Evolutionary conservation across 78 protist species (phyloP).

Genomic region (Tieghemostelium lacteum): DNA sequence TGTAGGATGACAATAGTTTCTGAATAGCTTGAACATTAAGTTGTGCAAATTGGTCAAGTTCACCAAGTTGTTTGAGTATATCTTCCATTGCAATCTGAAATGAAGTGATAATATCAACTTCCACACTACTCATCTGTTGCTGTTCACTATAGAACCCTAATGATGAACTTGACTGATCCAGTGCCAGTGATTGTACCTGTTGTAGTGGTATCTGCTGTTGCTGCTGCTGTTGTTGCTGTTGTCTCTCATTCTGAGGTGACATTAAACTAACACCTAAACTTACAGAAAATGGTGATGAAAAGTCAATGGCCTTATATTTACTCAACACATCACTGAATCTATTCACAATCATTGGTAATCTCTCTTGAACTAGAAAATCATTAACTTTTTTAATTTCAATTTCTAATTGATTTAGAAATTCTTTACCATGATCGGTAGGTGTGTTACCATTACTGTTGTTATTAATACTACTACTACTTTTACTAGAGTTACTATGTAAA

Average conservation of each 20-base stretch:
- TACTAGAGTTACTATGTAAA: not conserved
- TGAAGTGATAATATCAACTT: slow-evolving; percentile 30
- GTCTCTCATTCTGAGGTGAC: not conserved
- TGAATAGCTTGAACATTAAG: slow-evolving; percentile 60
- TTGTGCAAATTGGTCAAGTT: slow-evolving; percentile 53
- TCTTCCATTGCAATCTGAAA: slow-evolving; percentile 70
- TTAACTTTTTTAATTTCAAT: slow-evolving; percentile 44
- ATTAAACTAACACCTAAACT: slow-evolving; percentile 9
- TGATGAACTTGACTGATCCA: slow-evolving; percentile 28
- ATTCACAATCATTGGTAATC: slow-evolving; percentile 1
- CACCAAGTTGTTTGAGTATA: slow-evolving; percentile 56
- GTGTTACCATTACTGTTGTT: not conserved
- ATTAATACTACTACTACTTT: not conserved
- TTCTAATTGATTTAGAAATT: slow-evolving; percentile 23
- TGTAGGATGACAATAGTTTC: slow-evolving; percentile 30
- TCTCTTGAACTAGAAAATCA: slow-evolving; percentile 16
- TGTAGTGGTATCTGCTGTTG: no score
- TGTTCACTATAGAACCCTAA: not conserved
- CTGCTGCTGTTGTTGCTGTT: not conserved
- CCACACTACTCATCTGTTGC: not conserved
- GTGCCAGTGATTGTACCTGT: not conserved
- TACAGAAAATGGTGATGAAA: slow-evolving; percentile 62
- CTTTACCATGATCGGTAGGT: not conserved
- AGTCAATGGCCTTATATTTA: slow-evolving; percentile 33
- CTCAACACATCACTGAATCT: slow-evolving; percentile 15